These are phyloP conservation scores for Taphrina deformans DNA, from an alignment of 1,139 yeast genomes.

Conservation along the genomic window DNA sequence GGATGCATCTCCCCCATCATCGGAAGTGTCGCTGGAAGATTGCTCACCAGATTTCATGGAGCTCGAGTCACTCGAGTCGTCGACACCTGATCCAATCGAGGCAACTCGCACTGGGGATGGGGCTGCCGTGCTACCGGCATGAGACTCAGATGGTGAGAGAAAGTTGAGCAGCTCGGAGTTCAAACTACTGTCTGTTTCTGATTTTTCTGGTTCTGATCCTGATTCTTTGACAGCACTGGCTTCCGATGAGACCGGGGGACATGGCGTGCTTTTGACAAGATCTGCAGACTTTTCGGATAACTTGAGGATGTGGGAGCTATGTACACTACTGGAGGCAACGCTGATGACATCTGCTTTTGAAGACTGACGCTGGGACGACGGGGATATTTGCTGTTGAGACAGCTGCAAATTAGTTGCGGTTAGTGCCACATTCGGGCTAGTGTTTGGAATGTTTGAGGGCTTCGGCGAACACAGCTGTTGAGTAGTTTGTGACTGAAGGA, in stretches of 20 bases:
- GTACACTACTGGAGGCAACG: slow-evolving; percentile 5
- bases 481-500: too few relatives aligned
- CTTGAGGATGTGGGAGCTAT: neutral
- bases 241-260: neutral
- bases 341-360: neutral
- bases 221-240: neutral
- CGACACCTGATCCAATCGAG: neutral
- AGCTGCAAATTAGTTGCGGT: neutral
- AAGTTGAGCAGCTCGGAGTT: neutral
- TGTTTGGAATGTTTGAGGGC: neutral
- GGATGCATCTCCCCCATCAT: neutral
- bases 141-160: neutral
- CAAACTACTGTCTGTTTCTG: neutral
- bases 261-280: neutral
- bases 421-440: neutral
- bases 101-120: neutral
- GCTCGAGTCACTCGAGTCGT: slow-evolving; percentile 10
- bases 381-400: neutral
- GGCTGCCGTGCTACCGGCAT: neutral
- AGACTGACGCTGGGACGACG: slow-evolving; percentile 7
- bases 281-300: neutral
- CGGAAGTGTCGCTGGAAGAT: neutral
- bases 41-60: slow-evolving; percentile 11
- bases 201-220: neutral
- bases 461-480: neutral